These are phyloP conservation scores for Sugiyamaella marilandica DNA, from an alignment of 805 yeast genomes.

Conservation along the genomic window DNA sequence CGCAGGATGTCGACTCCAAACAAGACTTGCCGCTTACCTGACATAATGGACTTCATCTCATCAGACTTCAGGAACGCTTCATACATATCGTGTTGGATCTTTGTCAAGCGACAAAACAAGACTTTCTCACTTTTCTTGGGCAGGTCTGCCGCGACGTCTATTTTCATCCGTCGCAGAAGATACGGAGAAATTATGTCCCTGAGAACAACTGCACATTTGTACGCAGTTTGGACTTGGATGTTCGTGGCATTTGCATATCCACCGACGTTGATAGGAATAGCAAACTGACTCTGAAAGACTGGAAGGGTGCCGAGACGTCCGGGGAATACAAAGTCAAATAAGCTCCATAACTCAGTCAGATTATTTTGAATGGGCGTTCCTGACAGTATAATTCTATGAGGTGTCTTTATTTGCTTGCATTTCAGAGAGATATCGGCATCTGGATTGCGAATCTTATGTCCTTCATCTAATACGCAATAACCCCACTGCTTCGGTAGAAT, in stretches of 20 bases:
- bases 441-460: constrained; percentile 94
- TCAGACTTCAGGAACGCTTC: constrained; percentile 68
- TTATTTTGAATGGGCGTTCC: constrained; percentile 98
- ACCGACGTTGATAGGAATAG: constrained; percentile 91
- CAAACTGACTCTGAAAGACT: constrained; percentile 87
- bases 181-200: constrained; percentile 89
- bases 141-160: constrained; percentile 90
- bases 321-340: constrained; percentile 92
- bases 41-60: constrained; percentile 64
- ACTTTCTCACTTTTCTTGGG: constrained; percentile 95
- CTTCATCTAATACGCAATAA: constrained; percentile 89
- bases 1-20: constrained; percentile 87
- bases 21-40: constrained; percentile 74
- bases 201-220: constrained; percentile 88
- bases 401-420: constrained; percentile 78
- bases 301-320: constrained; percentile 94
- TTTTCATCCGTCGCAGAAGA: constrained; percentile 76
- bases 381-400: constrained; percentile 80
- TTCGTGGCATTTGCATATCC: constrained; percentile 97
- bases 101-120: constrained; percentile 79
- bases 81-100: constrained; percentile 68
- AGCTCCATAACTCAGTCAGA: constrained; percentile 84
- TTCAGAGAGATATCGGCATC: constrained; percentile 80
- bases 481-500: constrained; percentile 77
- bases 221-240: constrained; percentile 93